These are phyloP conservation scores for Aspergillus luchuensis DNA, from an alignment of 2,329 filamentous ascomycete species.

Conservation along the genomic window DNA sequence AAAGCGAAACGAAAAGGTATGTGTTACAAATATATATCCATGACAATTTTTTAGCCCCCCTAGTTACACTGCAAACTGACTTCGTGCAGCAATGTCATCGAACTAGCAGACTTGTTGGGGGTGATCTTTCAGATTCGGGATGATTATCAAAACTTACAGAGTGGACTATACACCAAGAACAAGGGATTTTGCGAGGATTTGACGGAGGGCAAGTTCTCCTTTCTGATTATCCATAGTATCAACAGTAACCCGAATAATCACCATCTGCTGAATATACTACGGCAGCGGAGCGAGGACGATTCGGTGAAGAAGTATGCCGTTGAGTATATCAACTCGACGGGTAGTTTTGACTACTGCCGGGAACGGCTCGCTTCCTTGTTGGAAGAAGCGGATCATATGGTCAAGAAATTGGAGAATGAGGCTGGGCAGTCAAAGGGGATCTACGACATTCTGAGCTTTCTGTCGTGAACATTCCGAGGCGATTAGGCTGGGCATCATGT, in stretches of 20 bases:
- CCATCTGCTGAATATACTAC: conserved; percentile 83
- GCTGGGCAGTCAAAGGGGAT: neutral
- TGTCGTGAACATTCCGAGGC: neutral
- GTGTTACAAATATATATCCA: neutral
- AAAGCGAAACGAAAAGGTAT: conserved; percentile 20
- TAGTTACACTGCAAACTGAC: neutral
- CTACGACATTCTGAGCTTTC: neutral
- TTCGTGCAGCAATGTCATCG: conserved; percentile 31
- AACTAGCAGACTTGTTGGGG: conserved; percentile 64
- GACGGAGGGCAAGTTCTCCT: conserved; percentile 93
- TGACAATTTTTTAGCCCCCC: too few species aligned
- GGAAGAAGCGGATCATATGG: neutral
- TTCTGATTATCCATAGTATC: conserved; percentile 89
- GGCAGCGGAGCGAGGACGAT: conserved; percentile 78
- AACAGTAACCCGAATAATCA: conserved; percentile 57
- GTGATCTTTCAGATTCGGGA: conserved; percentile 45
- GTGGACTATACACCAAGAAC: conserved; percentile 68
- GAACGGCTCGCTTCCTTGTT: neutral
- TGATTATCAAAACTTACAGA: conserved; percentile 82
- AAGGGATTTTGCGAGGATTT: conserved; percentile 92
- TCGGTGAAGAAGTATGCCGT: conserved; percentile 88
- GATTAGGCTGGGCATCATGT: too few species aligned
- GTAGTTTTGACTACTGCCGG: conserved; percentile 73
- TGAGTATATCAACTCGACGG: conserved; percentile 79
- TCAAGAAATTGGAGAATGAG: neutral